Conservation (phyloP, 2,329 filamentous ascomycete genomes). For the Zymoseptoria ardabiliae region DNA sequence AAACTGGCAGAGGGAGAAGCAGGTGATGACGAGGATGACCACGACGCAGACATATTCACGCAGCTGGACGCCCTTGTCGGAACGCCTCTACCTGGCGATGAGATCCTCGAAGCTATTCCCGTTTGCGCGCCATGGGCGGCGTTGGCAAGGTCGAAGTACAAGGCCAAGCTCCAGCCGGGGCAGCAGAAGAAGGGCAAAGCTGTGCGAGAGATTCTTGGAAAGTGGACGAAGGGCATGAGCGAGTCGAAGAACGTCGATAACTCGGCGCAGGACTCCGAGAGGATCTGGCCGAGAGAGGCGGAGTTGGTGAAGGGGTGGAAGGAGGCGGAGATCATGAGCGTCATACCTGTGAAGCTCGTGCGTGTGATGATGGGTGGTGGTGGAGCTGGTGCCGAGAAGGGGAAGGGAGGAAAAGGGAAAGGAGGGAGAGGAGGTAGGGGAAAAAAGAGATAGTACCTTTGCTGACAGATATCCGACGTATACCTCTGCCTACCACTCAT, state of each 20-base stretch:
- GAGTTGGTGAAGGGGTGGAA: conserved; percentile 76
- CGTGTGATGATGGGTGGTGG: conserved; percentile 64
- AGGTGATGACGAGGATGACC: conserved; percentile 25
- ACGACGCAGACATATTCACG: conserved; percentile 38
- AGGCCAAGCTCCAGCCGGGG: conserved; percentile 88
- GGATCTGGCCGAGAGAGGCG: conserved; percentile 78
- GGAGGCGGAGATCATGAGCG: conserved; percentile 72
- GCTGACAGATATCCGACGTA: conserved; percentile 32
- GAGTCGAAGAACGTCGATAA: conserved; percentile 39
- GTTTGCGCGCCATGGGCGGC: conserved; percentile 59
- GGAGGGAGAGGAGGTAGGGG: conserved; percentile 23
- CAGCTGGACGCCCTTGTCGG: conserved; percentile 68
- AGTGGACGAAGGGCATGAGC: conserved; percentile 63
- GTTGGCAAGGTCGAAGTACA: conserved; percentile 73
- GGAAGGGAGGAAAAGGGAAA: conserved; percentile 30
- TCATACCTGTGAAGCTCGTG: conserved; percentile 71
- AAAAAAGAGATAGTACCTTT: conserved; percentile 16
- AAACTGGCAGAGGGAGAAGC: conserved; percentile 51
- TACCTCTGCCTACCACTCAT: no score
- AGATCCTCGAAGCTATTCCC: conserved; percentile 61
- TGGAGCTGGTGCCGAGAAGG: conserved; percentile 33
- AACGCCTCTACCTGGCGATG: conserved; percentile 70
- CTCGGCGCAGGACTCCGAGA: conserved; percentile 52
- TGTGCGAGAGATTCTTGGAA: conserved; percentile 77
- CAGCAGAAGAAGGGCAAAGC: conserved; percentile 89